phyloP scores from a whole-genome alignment of 352 stramenopile genomes.

The Phytophthora cryptogea region DNA sequence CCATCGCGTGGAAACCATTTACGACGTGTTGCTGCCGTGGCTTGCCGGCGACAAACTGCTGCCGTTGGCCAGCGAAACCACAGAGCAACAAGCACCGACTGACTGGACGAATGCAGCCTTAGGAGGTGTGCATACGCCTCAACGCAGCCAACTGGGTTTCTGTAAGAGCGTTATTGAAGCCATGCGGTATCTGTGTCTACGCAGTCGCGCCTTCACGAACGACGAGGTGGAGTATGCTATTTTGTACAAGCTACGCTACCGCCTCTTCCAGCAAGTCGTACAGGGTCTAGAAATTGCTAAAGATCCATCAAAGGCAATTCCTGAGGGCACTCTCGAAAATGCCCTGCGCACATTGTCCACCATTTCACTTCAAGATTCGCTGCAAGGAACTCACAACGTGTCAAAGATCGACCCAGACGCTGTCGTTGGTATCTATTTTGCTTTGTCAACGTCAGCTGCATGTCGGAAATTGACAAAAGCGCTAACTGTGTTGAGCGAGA shows the following conservation, averaged over 20 bases:
- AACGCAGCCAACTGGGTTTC: constrained; percentile 77
- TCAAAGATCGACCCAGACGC: constrained; percentile 51
- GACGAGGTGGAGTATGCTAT: constrained; percentile 72
- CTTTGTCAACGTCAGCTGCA: constrained; percentile 41
- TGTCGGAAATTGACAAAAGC: constrained; percentile 64
- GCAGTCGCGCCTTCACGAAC: constrained; percentile 56
- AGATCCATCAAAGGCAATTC: constrained; percentile 55
- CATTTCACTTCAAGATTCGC: constrained; percentile 70
- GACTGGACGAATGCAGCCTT: constrained; percentile 40
- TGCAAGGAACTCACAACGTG: constrained; percentile 73
- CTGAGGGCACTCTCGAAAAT: constrained; percentile 51
- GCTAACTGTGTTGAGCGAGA: constrained; percentile 54
- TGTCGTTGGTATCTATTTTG: constrained; percentile 83
- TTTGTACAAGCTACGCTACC: constrained; percentile 73
- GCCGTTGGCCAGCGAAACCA: constrained; percentile 50
- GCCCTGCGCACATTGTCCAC: constrained; percentile 62
- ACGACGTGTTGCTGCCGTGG: constrained; percentile 90
- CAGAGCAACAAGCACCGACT: constrained; percentile 22
- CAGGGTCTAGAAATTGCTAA: constrained; percentile 57
- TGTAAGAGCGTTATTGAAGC: constrained; percentile 86
- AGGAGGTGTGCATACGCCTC: constrained; percentile 54
- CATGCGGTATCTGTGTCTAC: constrained; percentile 69
- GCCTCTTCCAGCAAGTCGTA: constrained; percentile 62
- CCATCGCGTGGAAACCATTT: constrained; percentile 86
- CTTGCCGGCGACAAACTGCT: constrained; percentile 77